phyloP scores from a whole-genome alignment of 352 stramenopile genomes.

The Aphanomyces astaci region DNA sequence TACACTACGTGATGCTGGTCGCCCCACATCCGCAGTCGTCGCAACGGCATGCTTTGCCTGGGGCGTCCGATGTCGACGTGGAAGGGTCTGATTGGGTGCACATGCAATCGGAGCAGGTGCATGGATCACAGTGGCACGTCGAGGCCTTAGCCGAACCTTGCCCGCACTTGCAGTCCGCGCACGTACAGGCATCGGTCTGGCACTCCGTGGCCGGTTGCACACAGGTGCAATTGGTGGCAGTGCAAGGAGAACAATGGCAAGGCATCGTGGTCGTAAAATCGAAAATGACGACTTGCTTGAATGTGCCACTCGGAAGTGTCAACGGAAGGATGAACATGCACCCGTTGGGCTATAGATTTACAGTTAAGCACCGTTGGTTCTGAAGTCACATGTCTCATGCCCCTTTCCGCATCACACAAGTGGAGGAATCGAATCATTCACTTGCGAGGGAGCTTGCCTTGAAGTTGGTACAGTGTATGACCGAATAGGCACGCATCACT shows the following conservation, averaged over 20 bases:
- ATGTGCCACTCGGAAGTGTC: no score
- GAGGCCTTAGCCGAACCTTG: background rate
- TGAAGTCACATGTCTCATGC: no score
- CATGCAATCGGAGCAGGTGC: background rate
- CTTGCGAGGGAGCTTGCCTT: background rate
- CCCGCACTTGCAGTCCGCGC: background rate
- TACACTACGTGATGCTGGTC: background rate
- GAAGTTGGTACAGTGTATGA: background rate
- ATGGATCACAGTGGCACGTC: background rate
- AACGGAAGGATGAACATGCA: no score
- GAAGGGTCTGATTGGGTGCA: background rate
- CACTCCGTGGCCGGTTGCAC: background rate
- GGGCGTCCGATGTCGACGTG: background rate
- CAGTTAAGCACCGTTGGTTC: no score
- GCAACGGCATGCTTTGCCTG: background rate
- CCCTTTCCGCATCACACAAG: no score
- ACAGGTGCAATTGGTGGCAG: background rate
- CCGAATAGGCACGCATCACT: no score
- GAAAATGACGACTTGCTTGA: background rate
- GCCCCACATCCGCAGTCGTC: background rate
- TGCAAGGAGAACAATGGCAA: background rate
- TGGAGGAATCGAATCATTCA: background rate
- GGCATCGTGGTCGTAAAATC: background rate
- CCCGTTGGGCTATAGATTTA: no score
- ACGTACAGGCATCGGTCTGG: background rate